These are phyloP conservation scores for Bruguiera parviflora DNA, from an alignment of 345 rosid genomes.

Conservation along the genomic window DNA sequence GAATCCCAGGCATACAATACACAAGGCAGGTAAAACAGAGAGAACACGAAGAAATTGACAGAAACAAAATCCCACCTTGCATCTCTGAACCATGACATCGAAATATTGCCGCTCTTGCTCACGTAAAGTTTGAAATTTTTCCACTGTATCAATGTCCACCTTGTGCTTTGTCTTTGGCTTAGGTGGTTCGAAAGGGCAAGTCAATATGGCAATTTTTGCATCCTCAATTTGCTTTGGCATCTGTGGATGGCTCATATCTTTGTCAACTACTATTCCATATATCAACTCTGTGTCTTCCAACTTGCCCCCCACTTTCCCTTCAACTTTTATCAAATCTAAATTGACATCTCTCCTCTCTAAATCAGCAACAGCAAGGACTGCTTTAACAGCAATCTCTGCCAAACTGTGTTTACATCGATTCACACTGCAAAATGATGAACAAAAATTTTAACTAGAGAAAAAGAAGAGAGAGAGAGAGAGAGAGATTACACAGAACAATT, in stretches of 20 bases:
- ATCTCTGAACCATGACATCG: conserved; percentile 93
- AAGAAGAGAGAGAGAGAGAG: not conserved
- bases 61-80: conserved; percentile 53
- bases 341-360: conserved; percentile 90
- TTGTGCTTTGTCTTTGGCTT: conserved; percentile 99
- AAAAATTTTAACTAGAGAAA: not conserved
- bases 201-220: conserved; percentile 94
- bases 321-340: conserved; percentile 89
- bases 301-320: conserved; percentile 93
- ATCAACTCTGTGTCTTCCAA: conserved; percentile 86
- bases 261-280: conserved; percentile 81
- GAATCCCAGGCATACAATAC: no score
- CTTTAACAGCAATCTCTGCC: conserved; percentile 97
- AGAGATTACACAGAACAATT: not conserved
- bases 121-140: conserved; percentile 88
- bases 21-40: no score
- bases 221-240: conserved; percentile 91
- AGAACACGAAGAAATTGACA: no score
- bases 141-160: conserved; percentile 96
- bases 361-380: conserved; percentile 96
- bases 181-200: conserved; percentile 98
- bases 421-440: conserved; percentile 53
- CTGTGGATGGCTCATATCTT: conserved; percentile 98
- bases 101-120: conserved; percentile 89
- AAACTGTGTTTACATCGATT: conserved; percentile 81